Evolutionary conservation across 768 basidiomycete genomes (phyloP), one percentile per base, ranked within the genome.

Genomic region (Chalciporus chontae): DNA sequence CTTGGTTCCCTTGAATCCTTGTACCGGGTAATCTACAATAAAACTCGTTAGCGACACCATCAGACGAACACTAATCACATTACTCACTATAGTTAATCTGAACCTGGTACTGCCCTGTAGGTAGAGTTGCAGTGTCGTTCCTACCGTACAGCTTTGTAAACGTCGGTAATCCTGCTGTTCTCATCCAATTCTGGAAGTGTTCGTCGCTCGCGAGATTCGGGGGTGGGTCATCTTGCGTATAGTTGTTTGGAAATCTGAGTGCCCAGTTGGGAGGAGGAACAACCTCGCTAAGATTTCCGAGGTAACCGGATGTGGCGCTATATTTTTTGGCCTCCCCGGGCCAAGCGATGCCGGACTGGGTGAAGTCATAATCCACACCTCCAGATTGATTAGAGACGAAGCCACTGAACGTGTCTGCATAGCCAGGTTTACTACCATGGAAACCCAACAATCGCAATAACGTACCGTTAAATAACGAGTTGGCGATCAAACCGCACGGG

Each of bases 101-200:
- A 48, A 98, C 79, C 53, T 77, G 72, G 66, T 98, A 98, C 26
- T 69, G 75, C 8, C 94, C 96, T 47, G 81, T 76, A 17, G 60
- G 58, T 76, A 99, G 81, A 19, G 69, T 73, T 44, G 86, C 77
- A 24, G 80, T 68, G 61, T 98, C 94, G 65, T 97, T 98, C 55
- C 95, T 77, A 14, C 87, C 94, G 62, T 88, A 97, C 18, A 99
- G 73, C 71, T 99, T 98, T 27, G 92, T 85, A 69, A 99, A 99
- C 6, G 95, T 97, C 8, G 96, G 96, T 41, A 98, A 69, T 11
- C 95, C 96, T 1, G 96, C 92, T 2, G 94, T 96, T 51, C 95
- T 82, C 96, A 99, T 99, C 96, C 96, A 99, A 65, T 95, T 94
- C 70, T 98, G 95, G 75, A 99, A 98, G 60, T 90, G 94, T 68